Base-by-base conservation (phyloP, 352 stramenopile species). In the Thalassiosira mediterranea region DNA sequence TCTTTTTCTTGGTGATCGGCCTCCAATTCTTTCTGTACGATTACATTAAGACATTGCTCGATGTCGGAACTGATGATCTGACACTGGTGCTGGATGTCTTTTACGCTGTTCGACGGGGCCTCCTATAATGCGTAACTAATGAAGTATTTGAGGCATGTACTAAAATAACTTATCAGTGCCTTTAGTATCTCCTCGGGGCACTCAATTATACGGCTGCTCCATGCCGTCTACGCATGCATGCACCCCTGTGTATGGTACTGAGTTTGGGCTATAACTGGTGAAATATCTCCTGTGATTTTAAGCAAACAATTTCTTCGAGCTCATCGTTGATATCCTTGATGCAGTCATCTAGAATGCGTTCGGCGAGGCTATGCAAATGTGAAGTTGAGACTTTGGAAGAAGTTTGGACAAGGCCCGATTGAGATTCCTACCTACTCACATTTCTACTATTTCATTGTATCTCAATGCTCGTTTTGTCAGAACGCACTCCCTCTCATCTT, bases 1-100 rank as follows among this genome's bases (percentile, higher is more conserved):
- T 95, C 64, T 95, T 95, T 76, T 94, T 94, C 67, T 63, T 93
- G 3, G 89, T 94, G 0, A 95, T 95, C 60, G 91, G 89, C 15
- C 77, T 95, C 17, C 91, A 95, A 71, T 95, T 95, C 61, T 94
- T 95, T 57, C 75, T 94, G 26, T 83, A 95, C 72, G 91, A 95
- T 59, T 95, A 93, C 72, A 82, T 94, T 19, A 95, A 95, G 71
- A 90, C 67, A 40, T 40, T 95, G 42, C 81, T 95, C 7, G 54
- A 93, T 51, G 91, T 95, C 32, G 83, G 84, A 32, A 85, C 77
- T n/a, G 89, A 94, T 76, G 89, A 94, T 68, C 76, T 94, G 34
- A 92, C 78, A 51, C 65, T 94, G 3, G 89, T 94, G 25, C 68
- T 94, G 48, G 89, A 94, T 76, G 88, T 94, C 26, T 94, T 94